Conservation (phyloP, 192 early-diverging fungal genomes). For the Podila clonocystis region DNA sequence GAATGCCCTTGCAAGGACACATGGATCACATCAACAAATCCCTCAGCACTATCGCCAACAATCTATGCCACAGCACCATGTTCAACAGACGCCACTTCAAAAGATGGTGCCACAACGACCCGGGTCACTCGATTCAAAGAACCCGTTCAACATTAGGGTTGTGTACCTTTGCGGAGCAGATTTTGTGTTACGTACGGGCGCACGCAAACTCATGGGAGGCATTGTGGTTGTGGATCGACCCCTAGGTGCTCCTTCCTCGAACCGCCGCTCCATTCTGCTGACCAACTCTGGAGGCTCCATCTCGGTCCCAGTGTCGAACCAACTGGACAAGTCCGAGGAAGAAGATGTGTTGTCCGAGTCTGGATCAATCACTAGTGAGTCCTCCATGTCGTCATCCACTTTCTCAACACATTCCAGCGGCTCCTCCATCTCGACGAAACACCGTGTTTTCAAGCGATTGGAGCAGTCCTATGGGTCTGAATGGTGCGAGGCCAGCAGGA, state of each 20-base stretch:
- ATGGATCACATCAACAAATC: background rate
- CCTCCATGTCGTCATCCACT: background rate
- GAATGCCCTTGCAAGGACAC: slow-evolving; percentile 10
- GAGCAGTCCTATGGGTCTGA: slow-evolving; percentile 34
- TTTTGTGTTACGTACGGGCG: slow-evolving; percentile 49
- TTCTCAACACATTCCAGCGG: background rate
- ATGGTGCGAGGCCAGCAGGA: slow-evolving; percentile 34
- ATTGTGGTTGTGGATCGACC: slow-evolving; percentile 47
- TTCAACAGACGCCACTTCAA: slow-evolving; percentile 1
- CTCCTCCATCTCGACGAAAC: slow-evolving; percentile 8
- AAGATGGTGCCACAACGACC: slow-evolving; percentile 35
- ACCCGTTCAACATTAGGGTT: slow-evolving; percentile 49
- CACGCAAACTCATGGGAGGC: slow-evolving; percentile 32
- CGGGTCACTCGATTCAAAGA: slow-evolving; percentile 40
- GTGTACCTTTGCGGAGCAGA: slow-evolving; percentile 55
- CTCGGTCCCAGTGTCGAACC: slow-evolving; percentile 29
- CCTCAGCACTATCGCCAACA: slow-evolving; percentile 4
- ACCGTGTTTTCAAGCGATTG: slow-evolving; percentile 31
- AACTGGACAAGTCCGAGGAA: slow-evolving; percentile 7
- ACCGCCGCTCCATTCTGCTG: slow-evolving; percentile 37
- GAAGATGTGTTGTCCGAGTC: background rate
- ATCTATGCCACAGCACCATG: slow-evolving; percentile 8
- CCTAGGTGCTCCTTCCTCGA: slow-evolving; percentile 30
- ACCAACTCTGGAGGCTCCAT: slow-evolving; percentile 26
- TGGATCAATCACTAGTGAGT: background rate